Evolutionary conservation across 352 stramenopile genomes (phyloP), one percentile per base, ranked within the genome.

Genomic region (Saprolegnia parasitica): DNA sequence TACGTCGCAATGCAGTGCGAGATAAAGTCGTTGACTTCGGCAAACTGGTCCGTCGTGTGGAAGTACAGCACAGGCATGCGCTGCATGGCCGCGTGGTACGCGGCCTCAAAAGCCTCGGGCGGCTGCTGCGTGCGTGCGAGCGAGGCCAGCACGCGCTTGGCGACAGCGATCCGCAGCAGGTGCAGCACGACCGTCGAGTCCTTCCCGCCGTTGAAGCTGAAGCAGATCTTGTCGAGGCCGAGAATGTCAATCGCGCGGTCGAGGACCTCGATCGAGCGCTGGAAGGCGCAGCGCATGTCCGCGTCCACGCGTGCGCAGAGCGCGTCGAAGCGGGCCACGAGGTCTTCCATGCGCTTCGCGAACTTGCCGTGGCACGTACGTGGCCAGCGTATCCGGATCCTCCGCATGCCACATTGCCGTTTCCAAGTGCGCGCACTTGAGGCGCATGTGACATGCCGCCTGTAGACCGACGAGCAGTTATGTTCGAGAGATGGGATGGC

Each of bases 51-150:
- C 40, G 87, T 75, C 67, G 97, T 95, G 71, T 98, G 87, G 76
- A 98, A 99, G 81, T 98, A 99, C 76, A 99, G 96, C 18, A 98
- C 83, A 0, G 86, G 88, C 26, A 96, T 71, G 23, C 77, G 76
- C 49, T 79, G 74, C 46, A 94, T 70, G 46, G 77, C 71, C 32
- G 68, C 58, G 20, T 73, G 66, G 32, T 89, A 81, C 26, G 74
- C 77, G 16, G 42, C 40, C 68, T 91, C 82, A 10, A 93, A 74
- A 49, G 88, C 80, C 0, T 81, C 68, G 40, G 83, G 72, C 16
- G 66, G 65, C 65, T 21, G 13, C 18, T 4, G 18, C 21, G 46
- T 13, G 10, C 20, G 3, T 5, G n/a, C 24, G 2, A 55, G n/a
- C 11, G 15, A 56, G 10, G 81, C 76, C 13, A 91, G 74, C 65